Percentiles rank a stretch among this genome's conserved stretches.
These are phyloP conservation scores for Chlorociboria aeruginascens DNA, from an alignment of 495 filamentous ascomycete genomes.

Conservation along the genomic window DNA sequence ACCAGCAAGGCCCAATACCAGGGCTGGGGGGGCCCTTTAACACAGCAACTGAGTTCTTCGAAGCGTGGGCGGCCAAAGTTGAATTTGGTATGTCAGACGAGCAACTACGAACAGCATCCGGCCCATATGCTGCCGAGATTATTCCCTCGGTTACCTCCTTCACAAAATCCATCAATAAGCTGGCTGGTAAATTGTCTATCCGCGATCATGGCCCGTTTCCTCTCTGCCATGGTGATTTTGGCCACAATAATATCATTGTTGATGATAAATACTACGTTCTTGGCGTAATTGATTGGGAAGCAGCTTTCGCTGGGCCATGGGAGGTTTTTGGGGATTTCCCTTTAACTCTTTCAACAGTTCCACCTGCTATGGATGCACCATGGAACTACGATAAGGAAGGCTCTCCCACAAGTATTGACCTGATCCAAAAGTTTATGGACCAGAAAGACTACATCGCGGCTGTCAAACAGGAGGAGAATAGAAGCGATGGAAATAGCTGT, in stretches of 20 bases:
- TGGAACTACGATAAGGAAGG: conserved; percentile 9
- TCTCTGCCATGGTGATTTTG: conserved; percentile 22
- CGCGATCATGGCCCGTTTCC: conserved; percentile 18
- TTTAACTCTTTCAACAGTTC: conserved; percentile 2
- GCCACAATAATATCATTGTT: conserved; percentile 27
- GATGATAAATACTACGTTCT: conserved; percentile 20
- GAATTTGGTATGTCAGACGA: too few relatives aligned
- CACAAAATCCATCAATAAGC: conserved; percentile 5
- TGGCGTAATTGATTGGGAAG: conserved; percentile 27
- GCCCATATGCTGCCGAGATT: conserved; percentile 3
- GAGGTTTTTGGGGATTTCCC: conserved; percentile 8
- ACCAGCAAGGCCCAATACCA: too few relatives aligned
- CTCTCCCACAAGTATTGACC: not conserved
- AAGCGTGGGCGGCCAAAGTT: too few relatives aligned
- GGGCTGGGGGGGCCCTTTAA: too few relatives aligned
- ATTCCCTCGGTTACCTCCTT: conserved; percentile 12
- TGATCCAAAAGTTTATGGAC: conserved; percentile 2
- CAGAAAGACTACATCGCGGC: conserved; percentile 5
- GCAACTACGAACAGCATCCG: too few relatives aligned
- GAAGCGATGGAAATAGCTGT: not conserved
- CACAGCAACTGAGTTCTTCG: too few relatives aligned
- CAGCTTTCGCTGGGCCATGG: conserved; percentile 22
- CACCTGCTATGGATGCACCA: conserved; percentile 5
- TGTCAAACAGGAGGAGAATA: conserved; percentile 2
- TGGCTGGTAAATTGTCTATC: conserved; percentile 10